Evolutionary conservation across 176 grass and related monocot species (phyloP).

Genomic region (Oryza longistaminata): DNA sequence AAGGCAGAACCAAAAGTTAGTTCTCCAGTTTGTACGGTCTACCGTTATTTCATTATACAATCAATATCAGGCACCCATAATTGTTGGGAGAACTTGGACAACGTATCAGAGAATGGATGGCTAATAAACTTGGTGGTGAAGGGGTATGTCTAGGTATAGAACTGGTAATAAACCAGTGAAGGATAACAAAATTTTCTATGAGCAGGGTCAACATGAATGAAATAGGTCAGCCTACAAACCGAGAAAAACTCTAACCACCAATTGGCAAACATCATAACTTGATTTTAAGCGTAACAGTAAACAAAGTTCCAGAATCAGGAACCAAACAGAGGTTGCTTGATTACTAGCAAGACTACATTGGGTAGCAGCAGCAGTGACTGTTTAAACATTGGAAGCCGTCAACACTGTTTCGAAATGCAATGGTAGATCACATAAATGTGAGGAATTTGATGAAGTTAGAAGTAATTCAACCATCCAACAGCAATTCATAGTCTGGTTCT

Average conservation of each 20-base stretch:
- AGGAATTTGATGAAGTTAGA: neutral
- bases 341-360: neutral
- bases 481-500: neutral
- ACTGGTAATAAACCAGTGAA: neutral
- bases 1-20: neutral
- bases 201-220: neutral
- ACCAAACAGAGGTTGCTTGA: neutral
- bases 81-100: neutral
- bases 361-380: neutral
- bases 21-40: neutral
- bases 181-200: neutral
- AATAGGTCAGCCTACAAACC: neutral
- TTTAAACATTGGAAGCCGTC: constrained; percentile 15
- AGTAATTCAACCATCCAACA: neutral
- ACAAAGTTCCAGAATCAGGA: neutral
- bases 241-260: neutral
- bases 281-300: neutral
- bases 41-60: neutral
- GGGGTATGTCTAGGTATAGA: neutral
- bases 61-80: neutral
- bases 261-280: neutral
- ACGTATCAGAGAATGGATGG: neutral
- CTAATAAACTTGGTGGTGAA: neutral
- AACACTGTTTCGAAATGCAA: neutral
- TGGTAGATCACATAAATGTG: neutral